phyloP scores from a whole-genome alignment of 169 alveolate species.

The Theileria orientalis region DNA sequence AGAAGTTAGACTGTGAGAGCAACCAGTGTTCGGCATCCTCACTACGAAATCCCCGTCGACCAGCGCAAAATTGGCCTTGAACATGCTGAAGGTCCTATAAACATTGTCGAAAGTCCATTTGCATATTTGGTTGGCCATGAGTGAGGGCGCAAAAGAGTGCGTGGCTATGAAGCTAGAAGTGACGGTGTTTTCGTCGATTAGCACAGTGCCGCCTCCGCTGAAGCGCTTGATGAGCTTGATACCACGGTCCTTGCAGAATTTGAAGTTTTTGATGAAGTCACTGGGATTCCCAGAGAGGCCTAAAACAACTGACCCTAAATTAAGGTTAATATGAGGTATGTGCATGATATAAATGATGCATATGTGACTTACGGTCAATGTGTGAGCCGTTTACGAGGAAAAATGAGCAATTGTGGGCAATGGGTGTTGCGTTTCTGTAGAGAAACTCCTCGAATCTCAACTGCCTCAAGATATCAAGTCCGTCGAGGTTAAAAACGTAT shows the following conservation, averaged over 20 bases:
- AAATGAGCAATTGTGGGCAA: slow-evolving; percentile 16
- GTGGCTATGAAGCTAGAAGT: slow-evolving; percentile 69
- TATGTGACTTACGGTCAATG: slow-evolving; percentile 41
- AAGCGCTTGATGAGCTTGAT: slow-evolving; percentile 63
- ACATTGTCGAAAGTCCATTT: slow-evolving; percentile 43
- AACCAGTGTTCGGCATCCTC: background rate
- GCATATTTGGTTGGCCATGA: slow-evolving; percentile 21
- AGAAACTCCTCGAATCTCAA: slow-evolving; percentile 62
- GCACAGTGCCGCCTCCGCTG: slow-evolving; percentile 80
- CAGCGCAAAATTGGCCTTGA: slow-evolving; percentile 4
- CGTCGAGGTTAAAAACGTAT: slow-evolving; percentile 39
- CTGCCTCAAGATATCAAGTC: slow-evolving; percentile 50
- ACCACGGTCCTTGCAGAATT: slow-evolving; percentile 41
- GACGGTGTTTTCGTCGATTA: slow-evolving; percentile 61
- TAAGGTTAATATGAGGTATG: no score
- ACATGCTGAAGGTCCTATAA: slow-evolving; percentile 17
- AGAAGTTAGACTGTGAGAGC: background rate
- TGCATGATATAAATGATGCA: no score
- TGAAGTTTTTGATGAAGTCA: slow-evolving; percentile 56
- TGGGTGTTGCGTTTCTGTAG: slow-evolving; percentile 52
- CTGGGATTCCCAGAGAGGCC: slow-evolving; percentile 68
- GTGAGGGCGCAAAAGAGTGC: slow-evolving; percentile 21
- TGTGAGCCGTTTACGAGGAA: slow-evolving; percentile 27
- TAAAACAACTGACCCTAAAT: slow-evolving; percentile 59
- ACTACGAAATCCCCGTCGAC: slow-evolving; percentile 64